Base-by-base conservation (phyloP, 345 rosid genomes). In the Dimocarpus longan region DNA sequence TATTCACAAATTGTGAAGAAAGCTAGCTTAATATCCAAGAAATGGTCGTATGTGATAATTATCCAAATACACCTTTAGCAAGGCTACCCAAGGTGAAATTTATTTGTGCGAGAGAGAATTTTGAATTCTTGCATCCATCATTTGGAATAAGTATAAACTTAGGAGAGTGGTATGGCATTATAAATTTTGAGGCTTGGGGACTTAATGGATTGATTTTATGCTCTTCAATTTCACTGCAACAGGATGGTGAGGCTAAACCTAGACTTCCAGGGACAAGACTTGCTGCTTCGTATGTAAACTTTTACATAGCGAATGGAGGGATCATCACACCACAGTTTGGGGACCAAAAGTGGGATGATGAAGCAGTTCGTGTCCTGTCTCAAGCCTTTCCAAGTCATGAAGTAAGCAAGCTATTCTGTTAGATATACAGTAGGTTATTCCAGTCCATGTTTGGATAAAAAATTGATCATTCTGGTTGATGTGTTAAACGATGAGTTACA, bases 251-350 rank as follows among this genome's bases (percentile, higher is more conserved):
- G 37, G 93, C 89, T 42, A 88, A 85, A 82, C 85, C 93, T 43
- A 87, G 98, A 77, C 75, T 64, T 43, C 72, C 95, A 5, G 93
- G 90, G 7, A 94, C 94, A 66, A 90, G 98, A 87, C 93, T 95
- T 52, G 98, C 98, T 62, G 93, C 93, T 18, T 93, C 98, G 0
- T 95, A 93, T 44, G 88, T 88, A 73, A 95, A 91, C 78, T 95
- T 95, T 83, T 95, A 95, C 70, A 91, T 95, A 12, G 91, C 87
- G 4, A 93, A 91, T 73, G 93, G 95, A 81, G 95, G 89, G 65
- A 85, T 95, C 52, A 89, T 95, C 28, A 76, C 73, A 10, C 98
- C 98, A 13, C 97, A 85, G 63, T 96, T 94, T 32, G 98, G 98
- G 78, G 99, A 96, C 88, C 44, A 84, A 18, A 85, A 85, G 84